Percentiles rank a stretch among this genome's conserved stretches.
Evolutionary conservation across 805 yeast species (phyloP).

Genomic region (Danielozyma ontarioensis): DNA sequence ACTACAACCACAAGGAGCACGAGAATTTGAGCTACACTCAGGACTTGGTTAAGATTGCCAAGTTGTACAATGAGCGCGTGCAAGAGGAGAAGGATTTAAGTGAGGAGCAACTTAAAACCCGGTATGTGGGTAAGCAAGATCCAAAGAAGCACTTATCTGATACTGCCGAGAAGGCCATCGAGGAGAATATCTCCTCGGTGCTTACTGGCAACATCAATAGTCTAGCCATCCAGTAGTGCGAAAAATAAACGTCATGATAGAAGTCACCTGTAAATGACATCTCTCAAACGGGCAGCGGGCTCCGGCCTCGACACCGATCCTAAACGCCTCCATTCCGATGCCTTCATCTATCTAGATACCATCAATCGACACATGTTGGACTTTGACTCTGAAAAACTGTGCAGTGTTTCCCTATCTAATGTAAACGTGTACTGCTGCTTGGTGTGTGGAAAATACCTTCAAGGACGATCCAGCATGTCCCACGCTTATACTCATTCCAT

Average conservation of each 20-base stretch:
- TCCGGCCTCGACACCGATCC: too few relatives aligned
- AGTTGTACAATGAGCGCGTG: constrained; percentile 82
- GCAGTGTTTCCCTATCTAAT: constrained; percentile 57
- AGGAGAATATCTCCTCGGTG: constrained; percentile 83
- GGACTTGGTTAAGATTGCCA: constrained; percentile 83
- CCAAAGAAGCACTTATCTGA: constrained; percentile 96
- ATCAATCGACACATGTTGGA: constrained; percentile 45
- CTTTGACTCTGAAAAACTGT: constrained; percentile 66
- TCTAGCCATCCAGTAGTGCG: constrained; percentile 76
- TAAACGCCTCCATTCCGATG: background rate
- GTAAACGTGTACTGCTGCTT: constrained; percentile 68
- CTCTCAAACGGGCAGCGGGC: too few relatives aligned
- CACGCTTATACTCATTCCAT: constrained; percentile 67
- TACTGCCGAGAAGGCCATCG: constrained; percentile 79
- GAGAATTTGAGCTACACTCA: constrained; percentile 68
- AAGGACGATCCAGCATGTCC: constrained; percentile 60
- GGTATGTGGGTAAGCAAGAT: constrained; percentile 97
- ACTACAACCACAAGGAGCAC: constrained; percentile 73
- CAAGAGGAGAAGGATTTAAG: constrained; percentile 85
- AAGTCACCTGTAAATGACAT: too few relatives aligned
- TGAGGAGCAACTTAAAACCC: constrained; percentile 86
- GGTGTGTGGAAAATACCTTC: constrained; percentile 67
- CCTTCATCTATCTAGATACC: constrained; percentile 30
- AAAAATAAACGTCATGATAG: background rate
- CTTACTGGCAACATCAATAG: constrained; percentile 87